Percentiles rank a stretch among this genome's conserved stretches.
phyloP scores from a whole-genome alignment of 1,139 yeast species.

The Fermentozyma sake region DNA sequence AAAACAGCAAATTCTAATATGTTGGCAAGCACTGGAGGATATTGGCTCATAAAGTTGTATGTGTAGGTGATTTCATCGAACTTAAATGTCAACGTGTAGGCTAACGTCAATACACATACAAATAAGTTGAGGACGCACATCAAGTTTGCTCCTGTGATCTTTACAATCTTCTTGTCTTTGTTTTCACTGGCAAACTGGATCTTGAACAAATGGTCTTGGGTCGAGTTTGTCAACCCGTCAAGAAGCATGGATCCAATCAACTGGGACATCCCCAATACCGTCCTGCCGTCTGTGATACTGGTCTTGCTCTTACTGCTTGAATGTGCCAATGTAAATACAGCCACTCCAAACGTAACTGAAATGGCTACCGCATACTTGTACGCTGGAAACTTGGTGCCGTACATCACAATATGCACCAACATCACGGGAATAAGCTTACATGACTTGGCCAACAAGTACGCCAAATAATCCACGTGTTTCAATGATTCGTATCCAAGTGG shows the following conservation, averaged over 20 bases:
- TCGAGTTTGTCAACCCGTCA: constrained; percentile 90
- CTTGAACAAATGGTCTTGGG: constrained; percentile 82
- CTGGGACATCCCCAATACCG: constrained; percentile 54
- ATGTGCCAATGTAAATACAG: constrained; percentile 60
- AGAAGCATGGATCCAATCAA: constrained; percentile 63
- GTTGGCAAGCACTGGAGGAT: constrained; percentile 54
- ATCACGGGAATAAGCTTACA: constrained; percentile 92
- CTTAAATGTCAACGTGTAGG: constrained; percentile 41
- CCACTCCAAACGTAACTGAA: constrained; percentile 77
- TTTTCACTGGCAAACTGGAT: constrained; percentile 6
- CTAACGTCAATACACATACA: constrained; percentile 37
- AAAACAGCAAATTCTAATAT: constrained; percentile 65
- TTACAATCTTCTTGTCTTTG: constrained; percentile 5
- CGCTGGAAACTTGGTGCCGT: constrained; percentile 65
- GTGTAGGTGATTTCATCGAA: constrained; percentile 48
- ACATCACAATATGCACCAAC: constrained; percentile 72
- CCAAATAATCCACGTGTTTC: constrained; percentile 79
- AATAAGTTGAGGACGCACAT: constrained; percentile 79
- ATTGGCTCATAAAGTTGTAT: constrained; percentile 37
- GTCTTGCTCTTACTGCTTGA: constrained; percentile 14
- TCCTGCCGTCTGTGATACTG: constrained; percentile 35
- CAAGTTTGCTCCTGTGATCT: constrained; percentile 70
- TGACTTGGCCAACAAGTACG: constrained; percentile 82
- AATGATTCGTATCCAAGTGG: constrained; percentile 77
- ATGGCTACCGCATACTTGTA: constrained; percentile 77